Conservation (phyloP, 495 filamentous ascomycete species). For the Letharia columbiana region DNA sequence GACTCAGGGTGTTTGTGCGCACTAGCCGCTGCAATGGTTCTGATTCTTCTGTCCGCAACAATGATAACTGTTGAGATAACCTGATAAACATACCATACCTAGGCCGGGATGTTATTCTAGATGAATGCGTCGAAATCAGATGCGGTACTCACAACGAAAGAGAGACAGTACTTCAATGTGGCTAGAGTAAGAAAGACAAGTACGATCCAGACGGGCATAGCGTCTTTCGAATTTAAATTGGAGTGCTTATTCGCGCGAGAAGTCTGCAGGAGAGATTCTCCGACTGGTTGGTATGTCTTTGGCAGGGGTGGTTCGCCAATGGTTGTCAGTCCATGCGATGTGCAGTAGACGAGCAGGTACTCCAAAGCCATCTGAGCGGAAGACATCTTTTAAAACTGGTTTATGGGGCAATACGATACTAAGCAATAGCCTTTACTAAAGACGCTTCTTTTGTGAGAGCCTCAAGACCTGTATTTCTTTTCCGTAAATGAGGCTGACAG, state of each 20-base stretch:
- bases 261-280: slow-evolving; percentile 6
- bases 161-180: slow-evolving; percentile 18
- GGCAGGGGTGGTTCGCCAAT: slow-evolving; percentile 23
- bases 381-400: slow-evolving; percentile 11
- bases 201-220: slow-evolving; percentile 24
- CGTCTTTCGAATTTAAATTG: slow-evolving; percentile 1
- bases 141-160: slow-evolving; percentile 18
- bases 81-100: slow-evolving; percentile 23
- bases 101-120: neutral
- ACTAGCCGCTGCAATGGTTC: slow-evolving; percentile 16
- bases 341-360: slow-evolving; percentile 26
- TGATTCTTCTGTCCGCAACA: slow-evolving; percentile 18
- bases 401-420: neutral
- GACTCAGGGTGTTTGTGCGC: slow-evolving; percentile 19
- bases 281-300: slow-evolving; percentile 11
- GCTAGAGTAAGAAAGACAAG: slow-evolving; percentile 21
- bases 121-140: no score
- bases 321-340: slow-evolving; percentile 21
- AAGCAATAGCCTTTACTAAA: neutral
- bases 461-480: neutral
- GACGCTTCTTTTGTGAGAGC: neutral
- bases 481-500: neutral
- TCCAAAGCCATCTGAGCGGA: slow-evolving; percentile 23
- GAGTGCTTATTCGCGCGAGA: neutral
- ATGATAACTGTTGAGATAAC: slow-evolving; percentile 22